phyloP scores from a whole-genome alignment of 2,329 filamentous ascomycete species.

The Aspergillus eucalypticola region DNA sequence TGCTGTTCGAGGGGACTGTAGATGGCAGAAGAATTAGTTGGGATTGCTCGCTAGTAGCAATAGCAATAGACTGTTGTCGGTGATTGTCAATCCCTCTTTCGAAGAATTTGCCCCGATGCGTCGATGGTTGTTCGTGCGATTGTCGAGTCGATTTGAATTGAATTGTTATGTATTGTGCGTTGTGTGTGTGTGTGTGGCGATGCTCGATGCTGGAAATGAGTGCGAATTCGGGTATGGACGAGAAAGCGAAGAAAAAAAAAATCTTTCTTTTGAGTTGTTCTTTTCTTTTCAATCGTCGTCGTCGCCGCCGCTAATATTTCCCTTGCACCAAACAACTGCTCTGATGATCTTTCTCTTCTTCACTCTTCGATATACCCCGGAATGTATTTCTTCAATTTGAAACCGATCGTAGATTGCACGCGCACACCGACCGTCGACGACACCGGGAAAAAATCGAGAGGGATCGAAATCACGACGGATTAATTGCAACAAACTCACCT shows the following conservation, averaged over 20 bases:
- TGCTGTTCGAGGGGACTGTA: conserved; percentile 62
- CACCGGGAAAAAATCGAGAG: conserved; percentile 6
- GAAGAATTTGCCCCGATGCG: not conserved
- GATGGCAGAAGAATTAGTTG: conserved; percentile 4
- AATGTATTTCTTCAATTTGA: not conserved
- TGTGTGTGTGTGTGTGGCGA: not conserved
- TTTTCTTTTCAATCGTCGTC: not conserved
- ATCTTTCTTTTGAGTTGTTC: not conserved
- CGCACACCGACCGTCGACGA: conserved; percentile 3
- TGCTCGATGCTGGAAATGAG: not conserved
- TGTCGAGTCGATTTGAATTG: not conserved
- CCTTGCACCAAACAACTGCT: not conserved
- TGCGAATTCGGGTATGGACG: not conserved
- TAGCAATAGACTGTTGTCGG: not conserved
- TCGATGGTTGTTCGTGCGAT: not conserved
- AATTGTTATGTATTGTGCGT: too few species aligned
- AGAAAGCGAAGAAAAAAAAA: not conserved
- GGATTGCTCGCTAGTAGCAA: conserved; percentile 1
- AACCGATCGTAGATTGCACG: conserved; percentile 3
- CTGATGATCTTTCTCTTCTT: not conserved
- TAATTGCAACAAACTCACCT: conserved; percentile 40
- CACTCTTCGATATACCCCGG: not conserved
- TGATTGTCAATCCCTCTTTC: not conserved
- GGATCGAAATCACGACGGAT: conserved; percentile 17
- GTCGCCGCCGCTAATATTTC: not conserved